These are phyloP conservation scores for Acer yangbiense DNA, from an alignment of 345 rosid genomes.

Conservation along the genomic window DNA sequence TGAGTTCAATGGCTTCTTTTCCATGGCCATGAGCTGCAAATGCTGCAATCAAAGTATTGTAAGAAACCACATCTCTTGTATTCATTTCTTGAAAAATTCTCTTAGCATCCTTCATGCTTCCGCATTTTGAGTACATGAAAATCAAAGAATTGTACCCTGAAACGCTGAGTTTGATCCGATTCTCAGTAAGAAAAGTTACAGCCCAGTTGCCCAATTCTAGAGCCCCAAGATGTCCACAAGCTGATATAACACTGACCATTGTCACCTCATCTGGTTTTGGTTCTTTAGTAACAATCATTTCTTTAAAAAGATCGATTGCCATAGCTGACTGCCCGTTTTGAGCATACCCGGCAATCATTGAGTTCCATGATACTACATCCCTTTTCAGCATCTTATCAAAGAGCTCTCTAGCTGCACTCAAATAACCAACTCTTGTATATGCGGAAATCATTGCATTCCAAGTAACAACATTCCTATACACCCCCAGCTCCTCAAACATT, in stretches of 20 bases:
- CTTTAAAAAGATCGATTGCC: slow-evolving; percentile 38
- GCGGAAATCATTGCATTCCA: slow-evolving; percentile 57
- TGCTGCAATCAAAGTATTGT: slow-evolving; percentile 43
- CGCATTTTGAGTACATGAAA: slow-evolving; percentile 46
- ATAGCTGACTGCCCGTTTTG: slow-evolving; percentile 51
- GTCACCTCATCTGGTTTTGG: slow-evolving; percentile 46
- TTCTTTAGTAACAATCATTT: slow-evolving; percentile 30
- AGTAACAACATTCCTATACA: slow-evolving; percentile 32
- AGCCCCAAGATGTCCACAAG: slow-evolving; percentile 53
- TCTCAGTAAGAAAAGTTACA: slow-evolving; percentile 28
- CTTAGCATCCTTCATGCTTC: slow-evolving; percentile 35
- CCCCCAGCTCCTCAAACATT: slow-evolving; percentile 42
- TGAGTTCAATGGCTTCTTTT: slow-evolving; percentile 26
- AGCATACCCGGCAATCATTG: slow-evolving; percentile 55
- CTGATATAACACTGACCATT: slow-evolving; percentile 41
- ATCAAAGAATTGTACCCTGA: slow-evolving; percentile 46
- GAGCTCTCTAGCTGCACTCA: slow-evolving; percentile 37
- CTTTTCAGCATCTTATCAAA: slow-evolving; percentile 46
- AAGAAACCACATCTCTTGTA: slow-evolving; percentile 37
- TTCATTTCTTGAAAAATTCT: slow-evolving; percentile 36
- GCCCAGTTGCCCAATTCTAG: slow-evolving; percentile 38
- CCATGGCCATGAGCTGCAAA: slow-evolving; percentile 48
- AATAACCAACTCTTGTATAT: slow-evolving; percentile 35
- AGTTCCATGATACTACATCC: slow-evolving; percentile 53
- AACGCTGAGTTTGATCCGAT: slow-evolving; percentile 34